Percentiles rank a stretch among this genome's conserved stretches.
phyloP scores from a whole-genome alignment of 257 asterid genomes.

The Solanum medicagineum region DNA sequence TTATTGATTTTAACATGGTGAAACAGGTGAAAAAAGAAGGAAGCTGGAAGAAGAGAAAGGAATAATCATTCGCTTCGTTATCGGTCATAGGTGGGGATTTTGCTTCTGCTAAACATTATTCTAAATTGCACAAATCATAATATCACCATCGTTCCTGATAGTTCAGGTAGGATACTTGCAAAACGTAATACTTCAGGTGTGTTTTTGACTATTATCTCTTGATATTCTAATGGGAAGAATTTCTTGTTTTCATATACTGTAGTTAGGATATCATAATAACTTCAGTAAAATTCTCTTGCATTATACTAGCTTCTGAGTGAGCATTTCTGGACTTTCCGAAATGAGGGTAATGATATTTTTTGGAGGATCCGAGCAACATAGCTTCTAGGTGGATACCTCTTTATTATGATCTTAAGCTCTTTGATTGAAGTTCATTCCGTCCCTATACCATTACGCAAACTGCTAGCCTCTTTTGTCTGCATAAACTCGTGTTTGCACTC shows the following conservation, averaged over 20 bases:
- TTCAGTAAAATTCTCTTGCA: background rate
- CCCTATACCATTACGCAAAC: background rate
- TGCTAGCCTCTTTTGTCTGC: background rate
- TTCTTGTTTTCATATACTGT: background rate
- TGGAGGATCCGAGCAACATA: background rate
- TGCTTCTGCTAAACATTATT: background rate
- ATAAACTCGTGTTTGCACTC: background rate
- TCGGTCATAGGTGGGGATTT: conserved; percentile 61
- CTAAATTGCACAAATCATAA: background rate
- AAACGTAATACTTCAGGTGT: background rate
- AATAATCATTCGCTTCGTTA: conserved; percentile 62
- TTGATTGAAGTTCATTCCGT: background rate
- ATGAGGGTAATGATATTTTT: background rate
- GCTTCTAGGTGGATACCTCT: background rate
- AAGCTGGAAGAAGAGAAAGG: conserved; percentile 71
- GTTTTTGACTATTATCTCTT: background rate
- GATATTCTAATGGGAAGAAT: background rate
- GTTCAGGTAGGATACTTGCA: background rate
- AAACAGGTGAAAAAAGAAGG: conserved; percentile 50
- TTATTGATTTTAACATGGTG: background rate
- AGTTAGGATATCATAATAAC: background rate
- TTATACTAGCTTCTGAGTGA: background rate
- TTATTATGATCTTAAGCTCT: background rate
- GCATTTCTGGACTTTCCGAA: background rate
- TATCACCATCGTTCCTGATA: background rate